A percentile compares a stretch with the other conserved stretches of the same genome.
phyloP scores from a whole-genome alignment of 2,329 filamentous ascomycete species.

The Ophiosphaerella herpotricha region DNA sequence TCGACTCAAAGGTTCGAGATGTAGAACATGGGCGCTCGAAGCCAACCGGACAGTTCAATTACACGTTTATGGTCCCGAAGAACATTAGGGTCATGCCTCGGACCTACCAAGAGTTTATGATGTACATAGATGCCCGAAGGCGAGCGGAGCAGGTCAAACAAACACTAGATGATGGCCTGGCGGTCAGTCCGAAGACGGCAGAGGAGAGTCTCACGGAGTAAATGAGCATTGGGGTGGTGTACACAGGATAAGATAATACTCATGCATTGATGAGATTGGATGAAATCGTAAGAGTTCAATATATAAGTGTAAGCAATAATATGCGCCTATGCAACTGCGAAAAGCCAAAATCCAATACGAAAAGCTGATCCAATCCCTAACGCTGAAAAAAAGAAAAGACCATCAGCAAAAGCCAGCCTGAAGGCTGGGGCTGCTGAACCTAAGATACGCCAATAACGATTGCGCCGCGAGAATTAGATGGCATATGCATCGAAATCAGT shows the following conservation, averaged over 20 bases:
- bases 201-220: slow-evolving; percentile 46
- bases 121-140: slow-evolving; percentile 65
- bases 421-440: not conserved
- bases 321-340: not conserved
- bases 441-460: slow-evolving; percentile 3
- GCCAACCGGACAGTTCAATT: slow-evolving; percentile 76
- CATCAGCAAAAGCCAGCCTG: not conserved
- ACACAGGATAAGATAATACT: too few species aligned
- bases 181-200: slow-evolving; percentile 34
- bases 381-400: not conserved
- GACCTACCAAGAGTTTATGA: slow-evolving; percentile 67
- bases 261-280: too few species aligned
- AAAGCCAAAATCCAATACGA: too few species aligned
- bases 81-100: slow-evolving; percentile 69
- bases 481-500: slow-evolving; percentile 1
- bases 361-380: not conserved
- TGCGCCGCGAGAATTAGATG: slow-evolving; percentile 2
- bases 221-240: not conserved
- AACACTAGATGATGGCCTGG: slow-evolving; percentile 35
- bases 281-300: too few species aligned
- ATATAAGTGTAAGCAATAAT: not conserved
- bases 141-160: slow-evolving; percentile 57
- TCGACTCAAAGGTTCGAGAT: slow-evolving; percentile 73
- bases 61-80: slow-evolving; percentile 69
- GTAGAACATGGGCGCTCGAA: slow-evolving; percentile 71